Conservation (phyloP, 305 asterid species). For the Fraxinus xanthoxyloides region DNA sequence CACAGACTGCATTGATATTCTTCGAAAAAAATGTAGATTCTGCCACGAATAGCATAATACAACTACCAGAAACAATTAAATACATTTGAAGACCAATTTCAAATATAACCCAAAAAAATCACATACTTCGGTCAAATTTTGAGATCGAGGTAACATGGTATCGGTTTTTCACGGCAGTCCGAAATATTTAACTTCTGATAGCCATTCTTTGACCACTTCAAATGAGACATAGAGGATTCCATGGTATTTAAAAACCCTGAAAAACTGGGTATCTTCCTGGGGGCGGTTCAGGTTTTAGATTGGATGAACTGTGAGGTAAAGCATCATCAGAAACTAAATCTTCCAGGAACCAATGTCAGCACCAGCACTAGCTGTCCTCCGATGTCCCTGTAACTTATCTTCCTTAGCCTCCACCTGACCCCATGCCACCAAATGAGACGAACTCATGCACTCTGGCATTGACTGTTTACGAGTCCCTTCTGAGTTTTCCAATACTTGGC, state of each 20-base stretch:
- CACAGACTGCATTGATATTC: constrained; percentile 60
- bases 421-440: constrained; percentile 48
- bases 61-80: constrained; percentile 16
- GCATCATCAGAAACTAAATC: constrained; percentile 53
- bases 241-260: constrained; percentile 65
- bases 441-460: constrained; percentile 45
- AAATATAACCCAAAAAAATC: constrained; percentile 14
- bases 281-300: constrained; percentile 51
- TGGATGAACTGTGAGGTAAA: constrained; percentile 32
- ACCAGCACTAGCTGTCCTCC: constrained; percentile 92
- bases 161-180: constrained; percentile 53
- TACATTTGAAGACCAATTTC: neutral
- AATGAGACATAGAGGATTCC: constrained; percentile 63
- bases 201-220: constrained; percentile 79
- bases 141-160: constrained; percentile 49
- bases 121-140: constrained; percentile 60
- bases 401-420: constrained; percentile 42
- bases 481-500: constrained; percentile 26
- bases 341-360: constrained; percentile 85
- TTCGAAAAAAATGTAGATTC: constrained; percentile 29
- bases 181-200: constrained; percentile 63
- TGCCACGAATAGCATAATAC: constrained; percentile 19
- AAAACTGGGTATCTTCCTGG: constrained; percentile 74
- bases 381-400: constrained; percentile 60
- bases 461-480: constrained; percentile 31